Percentiles rank a stretch among this genome's conserved stretches.
Evolutionary conservation across 169 alveolate genomes (phyloP).

Genomic region (Eimeria brunetti): DNA sequence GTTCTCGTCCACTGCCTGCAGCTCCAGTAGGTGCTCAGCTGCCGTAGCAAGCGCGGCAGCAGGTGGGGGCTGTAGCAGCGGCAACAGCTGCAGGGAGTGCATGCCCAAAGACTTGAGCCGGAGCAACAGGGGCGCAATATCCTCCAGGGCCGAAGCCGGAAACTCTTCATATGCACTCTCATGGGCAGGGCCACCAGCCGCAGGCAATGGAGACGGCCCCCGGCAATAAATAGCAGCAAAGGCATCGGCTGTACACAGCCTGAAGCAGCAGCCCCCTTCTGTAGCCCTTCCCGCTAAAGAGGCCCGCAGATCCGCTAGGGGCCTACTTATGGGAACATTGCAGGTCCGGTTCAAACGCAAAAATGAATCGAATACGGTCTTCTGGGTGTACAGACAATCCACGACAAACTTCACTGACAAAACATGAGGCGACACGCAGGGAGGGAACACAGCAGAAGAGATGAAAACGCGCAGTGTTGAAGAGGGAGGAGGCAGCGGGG

Average conservation of each 20-base stretch:
- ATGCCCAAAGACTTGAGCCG: conserved; percentile 58
- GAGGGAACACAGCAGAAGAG: conserved; percentile 28
- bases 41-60: conserved; percentile 36
- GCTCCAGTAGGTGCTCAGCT: conserved; percentile 38
- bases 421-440: conserved; percentile 15
- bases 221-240: conserved; percentile 25
- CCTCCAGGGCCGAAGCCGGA: conserved; percentile 29
- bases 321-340: conserved; percentile 64
- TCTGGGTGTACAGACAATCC: conserved; percentile 36
- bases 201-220: conserved; percentile 12
- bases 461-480: conserved; percentile 25
- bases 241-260: conserved; percentile 53
- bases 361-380: conserved; percentile 19
- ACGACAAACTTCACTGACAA: conserved; percentile 29
- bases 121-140: conserved; percentile 48
- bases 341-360: conserved; percentile 11
- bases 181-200: not conserved
- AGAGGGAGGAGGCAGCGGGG: conserved; percentile 35
- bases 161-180: conserved; percentile 26
- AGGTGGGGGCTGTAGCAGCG: conserved; percentile 65
- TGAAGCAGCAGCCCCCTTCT: conserved; percentile 49
- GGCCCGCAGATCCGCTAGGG: conserved; percentile 56
- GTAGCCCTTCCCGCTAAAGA: conserved; percentile 25
- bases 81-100: conserved; percentile 59
- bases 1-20: conserved; percentile 44